These are phyloP conservation scores for Neonothopanus nambi DNA, from an alignment of 1,284 basidiomycete species.

Conservation along the genomic window DNA sequence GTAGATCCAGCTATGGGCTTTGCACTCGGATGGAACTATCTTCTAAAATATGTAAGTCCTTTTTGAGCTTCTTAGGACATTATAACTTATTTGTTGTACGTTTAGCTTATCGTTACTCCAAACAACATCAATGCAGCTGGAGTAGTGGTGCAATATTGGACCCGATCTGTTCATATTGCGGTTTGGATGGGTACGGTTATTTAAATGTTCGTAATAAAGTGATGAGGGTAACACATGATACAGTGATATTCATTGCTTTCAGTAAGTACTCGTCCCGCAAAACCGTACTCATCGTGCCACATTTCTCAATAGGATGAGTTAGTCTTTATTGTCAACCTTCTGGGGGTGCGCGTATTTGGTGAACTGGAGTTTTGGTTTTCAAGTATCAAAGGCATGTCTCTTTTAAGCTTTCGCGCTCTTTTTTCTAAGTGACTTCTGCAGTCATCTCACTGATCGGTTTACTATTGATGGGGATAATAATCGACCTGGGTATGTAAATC, in stretches of 20 bases:
- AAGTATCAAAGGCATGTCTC: conserved; percentile 44
- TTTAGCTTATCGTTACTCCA: conserved; percentile 46
- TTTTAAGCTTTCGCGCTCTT: too few species aligned
- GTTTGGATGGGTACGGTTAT: conserved; percentile 64
- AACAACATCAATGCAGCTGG: conserved; percentile 61
- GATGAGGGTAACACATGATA: too few species aligned
- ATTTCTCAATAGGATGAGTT: too few species aligned
- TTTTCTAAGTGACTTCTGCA: too few species aligned
- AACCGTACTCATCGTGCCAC: conserved; percentile 11
- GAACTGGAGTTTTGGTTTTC: conserved; percentile 63
- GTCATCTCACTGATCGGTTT: too few species aligned
- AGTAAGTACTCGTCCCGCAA: conserved; percentile 46
- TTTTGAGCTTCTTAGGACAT: too few species aligned
- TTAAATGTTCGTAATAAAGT: too few species aligned
- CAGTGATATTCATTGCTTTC: conserved; percentile 57
- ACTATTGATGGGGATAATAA: conserved; percentile 58
- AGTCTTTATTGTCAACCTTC: conserved; percentile 58
- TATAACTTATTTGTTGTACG: too few species aligned
- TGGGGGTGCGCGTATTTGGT: conserved; percentile 54
- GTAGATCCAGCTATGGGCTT: conserved; percentile 55
- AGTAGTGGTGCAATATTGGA: conserved; percentile 33
- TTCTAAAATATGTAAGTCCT: conserved; percentile 44
- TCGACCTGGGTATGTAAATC: conserved; percentile 45
- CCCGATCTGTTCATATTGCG: conserved; percentile 47
- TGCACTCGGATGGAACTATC: conserved; percentile 54